Percentiles rank a stretch among this genome's conserved stretches.
Conservation (phyloP, 2,329 filamentous ascomycete genomes). For the Neocatenulostroma microsporum region DNA sequence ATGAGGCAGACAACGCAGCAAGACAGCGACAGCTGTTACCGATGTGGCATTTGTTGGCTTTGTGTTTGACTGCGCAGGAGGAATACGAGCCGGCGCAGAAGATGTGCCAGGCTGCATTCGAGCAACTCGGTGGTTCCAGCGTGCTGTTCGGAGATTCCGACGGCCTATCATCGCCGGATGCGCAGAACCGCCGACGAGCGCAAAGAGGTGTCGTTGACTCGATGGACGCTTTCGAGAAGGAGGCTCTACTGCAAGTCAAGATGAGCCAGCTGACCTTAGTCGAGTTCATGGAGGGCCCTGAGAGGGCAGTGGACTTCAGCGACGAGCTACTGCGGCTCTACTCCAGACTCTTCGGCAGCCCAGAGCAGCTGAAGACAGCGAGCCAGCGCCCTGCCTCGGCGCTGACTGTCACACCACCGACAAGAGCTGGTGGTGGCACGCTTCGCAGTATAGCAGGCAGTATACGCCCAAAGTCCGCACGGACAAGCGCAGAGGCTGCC, state of each 20-base stretch:
- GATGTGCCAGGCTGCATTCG: constrained; percentile 83
- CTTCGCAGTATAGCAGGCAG: constrained; percentile 57
- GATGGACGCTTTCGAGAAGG: constrained; percentile 77
- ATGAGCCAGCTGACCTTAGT: constrained; percentile 85
- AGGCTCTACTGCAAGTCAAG: constrained; percentile 83
- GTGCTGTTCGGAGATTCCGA: constrained; percentile 56
- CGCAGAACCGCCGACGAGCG: constrained; percentile 13
- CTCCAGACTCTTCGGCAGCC: constrained; percentile 66
- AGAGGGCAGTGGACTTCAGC: constrained; percentile 79
- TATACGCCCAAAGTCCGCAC: constrained; percentile 53
- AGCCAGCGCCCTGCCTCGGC: constrained; percentile 36
- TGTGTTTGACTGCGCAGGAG: constrained; percentile 77
- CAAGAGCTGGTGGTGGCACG: constrained; percentile 26
- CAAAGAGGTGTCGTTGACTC: constrained; percentile 58
- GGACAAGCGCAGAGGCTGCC: constrained; percentile 39
- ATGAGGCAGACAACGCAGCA: constrained; percentile 4
- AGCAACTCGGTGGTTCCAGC: constrained; percentile 69
- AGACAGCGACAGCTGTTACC: constrained; percentile 62
- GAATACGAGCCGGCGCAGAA: constrained; percentile 73
- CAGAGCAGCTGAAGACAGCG: constrained; percentile 24
- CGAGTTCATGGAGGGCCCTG: constrained; percentile 74
- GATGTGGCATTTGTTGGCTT: constrained; percentile 82
- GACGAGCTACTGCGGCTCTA: constrained; percentile 79
- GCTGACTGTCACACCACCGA: constrained; percentile 14
- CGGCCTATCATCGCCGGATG: constrained; percentile 35